phyloP scores from a whole-genome alignment of 2,329 filamentous ascomycete genomes.

The Beauveria australis region DNA sequence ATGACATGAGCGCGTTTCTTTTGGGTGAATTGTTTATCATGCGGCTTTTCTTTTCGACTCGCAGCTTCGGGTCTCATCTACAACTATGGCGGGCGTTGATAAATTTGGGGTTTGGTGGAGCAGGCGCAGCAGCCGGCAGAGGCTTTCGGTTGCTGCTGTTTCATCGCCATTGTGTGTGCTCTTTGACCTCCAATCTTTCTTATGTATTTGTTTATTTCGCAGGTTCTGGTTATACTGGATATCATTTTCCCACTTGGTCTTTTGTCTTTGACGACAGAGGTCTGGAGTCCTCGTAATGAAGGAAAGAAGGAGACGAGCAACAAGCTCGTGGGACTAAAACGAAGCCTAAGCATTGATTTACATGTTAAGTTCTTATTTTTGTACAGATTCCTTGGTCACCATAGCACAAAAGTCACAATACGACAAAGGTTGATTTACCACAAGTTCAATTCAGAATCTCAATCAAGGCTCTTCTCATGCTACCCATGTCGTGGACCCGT shows the following conservation, averaged over 20 bases:
- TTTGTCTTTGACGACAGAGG: neutral
- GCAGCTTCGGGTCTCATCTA: neutral
- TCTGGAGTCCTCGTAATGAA: neutral
- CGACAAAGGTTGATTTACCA: neutral
- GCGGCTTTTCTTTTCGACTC: neutral
- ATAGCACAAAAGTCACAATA: neutral
- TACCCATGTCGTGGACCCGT: neutral
- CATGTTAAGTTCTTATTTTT: neutral
- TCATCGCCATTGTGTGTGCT: neutral
- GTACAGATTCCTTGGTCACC: neutral
- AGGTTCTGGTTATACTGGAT: neutral
- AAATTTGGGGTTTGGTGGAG: neutral
- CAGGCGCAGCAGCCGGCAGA: neutral
- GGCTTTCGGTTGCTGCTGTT: neutral
- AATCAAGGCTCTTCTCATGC: neutral
- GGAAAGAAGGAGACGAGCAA: neutral
- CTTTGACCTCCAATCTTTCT: neutral
- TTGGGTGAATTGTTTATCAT: neutral
- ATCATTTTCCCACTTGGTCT: neutral
- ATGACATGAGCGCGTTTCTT: neutral
- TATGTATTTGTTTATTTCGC: neutral
- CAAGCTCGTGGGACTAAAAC: neutral
- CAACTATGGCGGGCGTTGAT: slow-evolving; percentile 5
- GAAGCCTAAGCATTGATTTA: neutral
- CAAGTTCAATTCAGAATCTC: neutral